Conservation (phyloP, 1,139 yeast species). For the Taiozyma sp. region DNA sequence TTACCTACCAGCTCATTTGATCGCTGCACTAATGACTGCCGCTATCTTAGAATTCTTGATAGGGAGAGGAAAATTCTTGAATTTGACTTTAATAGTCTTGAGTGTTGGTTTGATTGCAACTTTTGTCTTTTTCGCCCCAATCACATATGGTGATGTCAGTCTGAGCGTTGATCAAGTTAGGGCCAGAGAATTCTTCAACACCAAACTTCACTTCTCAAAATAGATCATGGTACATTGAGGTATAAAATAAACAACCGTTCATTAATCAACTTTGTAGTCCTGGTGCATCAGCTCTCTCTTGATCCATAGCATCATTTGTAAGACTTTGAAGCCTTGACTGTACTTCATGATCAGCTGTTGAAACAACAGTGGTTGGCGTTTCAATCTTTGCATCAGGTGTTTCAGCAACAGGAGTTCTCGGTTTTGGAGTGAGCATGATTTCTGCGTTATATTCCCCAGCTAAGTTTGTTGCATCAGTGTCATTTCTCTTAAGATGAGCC, state of each 20-base stretch:
- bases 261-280: not conserved
- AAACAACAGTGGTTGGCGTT: not conserved
- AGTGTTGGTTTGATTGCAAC: slow-evolving; percentile 51
- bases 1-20: slow-evolving; percentile 91
- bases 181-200: slow-evolving; percentile 78
- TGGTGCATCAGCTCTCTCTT: not conserved
- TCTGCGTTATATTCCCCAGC: not conserved
- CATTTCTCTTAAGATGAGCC: not conserved
- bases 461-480: not conserved
- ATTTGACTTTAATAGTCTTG: slow-evolving; percentile 28
- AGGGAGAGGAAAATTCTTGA: slow-evolving; percentile 49
- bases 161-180: slow-evolving; percentile 60
- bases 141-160: slow-evolving; percentile 77
- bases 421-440: not conserved
- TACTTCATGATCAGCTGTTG: not conserved
- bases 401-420: not conserved
- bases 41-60: slow-evolving; percentile 76
- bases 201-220: slow-evolving; percentile 81
- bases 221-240: slow-evolving; percentile 22
- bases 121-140: slow-evolving; percentile 75
- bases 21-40: slow-evolving; percentile 82
- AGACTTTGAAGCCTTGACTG: not conserved
- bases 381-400: not conserved
- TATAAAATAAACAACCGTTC: not conserved
- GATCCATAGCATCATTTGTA: not conserved